These are phyloP conservation scores for Pestalotiopsis sp. DNA, from an alignment of 2,329 filamentous ascomycete genomes.

Conservation along the genomic window DNA sequence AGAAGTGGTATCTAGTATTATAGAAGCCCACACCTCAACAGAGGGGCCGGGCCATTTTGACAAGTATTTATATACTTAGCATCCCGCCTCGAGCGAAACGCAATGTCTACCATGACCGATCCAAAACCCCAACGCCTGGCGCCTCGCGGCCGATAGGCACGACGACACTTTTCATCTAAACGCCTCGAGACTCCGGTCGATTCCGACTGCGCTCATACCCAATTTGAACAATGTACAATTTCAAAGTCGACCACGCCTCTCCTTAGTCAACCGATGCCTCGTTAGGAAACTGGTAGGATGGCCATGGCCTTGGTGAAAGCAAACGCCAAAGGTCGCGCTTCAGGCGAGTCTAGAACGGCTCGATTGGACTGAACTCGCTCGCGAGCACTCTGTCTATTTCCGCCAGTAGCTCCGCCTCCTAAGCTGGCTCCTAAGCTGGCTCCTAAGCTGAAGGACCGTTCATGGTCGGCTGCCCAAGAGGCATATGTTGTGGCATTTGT, in stretches of 20 bases:
- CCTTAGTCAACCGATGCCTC: background rate
- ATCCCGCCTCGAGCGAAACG: background rate
- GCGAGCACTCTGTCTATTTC: no score
- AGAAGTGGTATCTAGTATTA: background rate
- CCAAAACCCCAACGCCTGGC: background rate
- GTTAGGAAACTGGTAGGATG: no score
- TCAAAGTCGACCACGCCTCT: background rate
- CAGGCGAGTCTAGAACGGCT: no score
- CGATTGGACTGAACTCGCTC: no score
- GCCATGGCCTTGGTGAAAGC: no score
- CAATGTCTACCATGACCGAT: background rate
- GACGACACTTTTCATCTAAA: background rate
- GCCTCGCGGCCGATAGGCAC: background rate
- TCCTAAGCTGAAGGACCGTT: slow-evolving; percentile 1
- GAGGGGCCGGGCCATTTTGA: background rate
- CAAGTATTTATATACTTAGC: background rate
- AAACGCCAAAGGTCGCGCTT: no score
- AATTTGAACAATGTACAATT: background rate
- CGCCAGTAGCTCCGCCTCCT: background rate
- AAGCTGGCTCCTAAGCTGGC: background rate
- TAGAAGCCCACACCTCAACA: background rate
- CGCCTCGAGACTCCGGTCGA: background rate
- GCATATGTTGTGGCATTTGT: slow-evolving; percentile 19
- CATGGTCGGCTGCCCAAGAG: slow-evolving; percentile 6
- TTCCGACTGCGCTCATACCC: background rate